Base-by-base conservation (phyloP, 2,329 filamentous ascomycete genomes). In the Paraphoma sp. region DNA sequence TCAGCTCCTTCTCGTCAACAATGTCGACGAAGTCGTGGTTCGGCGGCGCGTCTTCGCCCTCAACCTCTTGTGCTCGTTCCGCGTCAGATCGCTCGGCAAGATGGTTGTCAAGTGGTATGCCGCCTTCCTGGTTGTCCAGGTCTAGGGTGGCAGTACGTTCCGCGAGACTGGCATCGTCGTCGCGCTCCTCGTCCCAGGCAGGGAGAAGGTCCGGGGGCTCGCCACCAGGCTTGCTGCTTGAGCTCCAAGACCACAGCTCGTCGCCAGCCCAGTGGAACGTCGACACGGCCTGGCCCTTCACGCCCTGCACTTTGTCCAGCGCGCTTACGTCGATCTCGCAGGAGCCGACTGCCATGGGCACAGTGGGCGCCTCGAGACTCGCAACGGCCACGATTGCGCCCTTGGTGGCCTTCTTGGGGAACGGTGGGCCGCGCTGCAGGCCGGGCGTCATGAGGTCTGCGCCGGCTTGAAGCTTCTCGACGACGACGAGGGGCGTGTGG, bases 401-500 rank as follows among this genome's bases (percentile, higher is more conserved):
- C 66, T 86, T 85, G 49, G 80, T 84, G 2, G 87, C 87, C 45
- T 79, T 79, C 36, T 77, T 64, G 4, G 87, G 86, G 66, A 89
- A 90, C 1, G 87, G 87, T 10, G 87, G 86, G 1, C 87, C 87
- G 50, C 84, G 82, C 29, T 87, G 83, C 12, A 90, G 75, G 8
- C 88, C 88, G 1, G 88, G 88, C 1, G 84, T 89, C 88, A 90
- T 90, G 46, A 90, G 77, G 72, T 89, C 87, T 17, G 88, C 87
- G 4, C 88, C 88, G 7, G 83, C 82, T 54, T 84, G 84, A 8
- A 90, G 76, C 73, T 89, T 89, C 57, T 83, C 80, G 67, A 89
- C 83, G 3, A 87, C 84, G 23, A 86, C 81, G 9, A 81, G 79
- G 4, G 85, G 86, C 0, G 88, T 89, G 63, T 88, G 83, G n/a